Conservation (phyloP, 495 filamentous ascomycete species). For the Tuber aestivum region DNA sequence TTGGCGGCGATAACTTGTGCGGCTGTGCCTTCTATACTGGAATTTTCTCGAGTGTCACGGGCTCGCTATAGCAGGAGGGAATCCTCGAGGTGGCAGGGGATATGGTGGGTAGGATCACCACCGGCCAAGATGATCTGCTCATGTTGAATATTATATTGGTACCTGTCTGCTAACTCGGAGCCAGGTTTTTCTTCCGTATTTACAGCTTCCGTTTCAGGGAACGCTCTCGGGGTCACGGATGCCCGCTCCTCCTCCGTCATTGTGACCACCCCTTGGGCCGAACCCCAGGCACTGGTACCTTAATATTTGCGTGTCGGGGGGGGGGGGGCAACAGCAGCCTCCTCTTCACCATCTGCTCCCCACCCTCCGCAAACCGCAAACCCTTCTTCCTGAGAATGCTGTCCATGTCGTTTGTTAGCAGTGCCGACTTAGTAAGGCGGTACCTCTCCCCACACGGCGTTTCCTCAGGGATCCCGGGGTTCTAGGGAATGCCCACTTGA, state of each 20-base stretch:
- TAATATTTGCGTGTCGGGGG: slow-evolving; percentile 70
- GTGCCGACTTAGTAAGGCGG: slow-evolving; percentile 66
- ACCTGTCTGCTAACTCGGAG: slow-evolving; percentile 56
- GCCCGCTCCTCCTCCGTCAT: slow-evolving; percentile 24
- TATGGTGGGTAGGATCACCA: background rate
- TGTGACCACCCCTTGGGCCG: slow-evolving; percentile 59
- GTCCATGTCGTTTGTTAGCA: slow-evolving; percentile 53
- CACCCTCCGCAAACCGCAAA: slow-evolving; percentile 74
- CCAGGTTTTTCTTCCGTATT: slow-evolving; percentile 1
- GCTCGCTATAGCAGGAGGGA: slow-evolving; percentile 9
- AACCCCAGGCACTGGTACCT: slow-evolving; percentile 78
- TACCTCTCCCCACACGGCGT: slow-evolving; percentile 62
- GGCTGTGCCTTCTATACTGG: background rate
- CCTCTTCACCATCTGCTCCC: slow-evolving; percentile 75
- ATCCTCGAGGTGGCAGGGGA: slow-evolving; percentile 8
- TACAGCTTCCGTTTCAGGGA: no score
- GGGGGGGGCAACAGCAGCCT: slow-evolving; percentile 80
- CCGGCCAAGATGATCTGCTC: background rate
- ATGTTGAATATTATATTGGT: slow-evolving; percentile 53
- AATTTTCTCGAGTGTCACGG: background rate
- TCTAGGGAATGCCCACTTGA: slow-evolving; percentile 62
- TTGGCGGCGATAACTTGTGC: slow-evolving; percentile 21
- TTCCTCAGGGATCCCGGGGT: slow-evolving; percentile 62
- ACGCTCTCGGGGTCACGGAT: no score
- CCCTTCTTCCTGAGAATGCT: slow-evolving; percentile 54